Base-by-base conservation (phyloP, 1,284 basidiomycete species). In the Rhodotorula sp. region DNA sequence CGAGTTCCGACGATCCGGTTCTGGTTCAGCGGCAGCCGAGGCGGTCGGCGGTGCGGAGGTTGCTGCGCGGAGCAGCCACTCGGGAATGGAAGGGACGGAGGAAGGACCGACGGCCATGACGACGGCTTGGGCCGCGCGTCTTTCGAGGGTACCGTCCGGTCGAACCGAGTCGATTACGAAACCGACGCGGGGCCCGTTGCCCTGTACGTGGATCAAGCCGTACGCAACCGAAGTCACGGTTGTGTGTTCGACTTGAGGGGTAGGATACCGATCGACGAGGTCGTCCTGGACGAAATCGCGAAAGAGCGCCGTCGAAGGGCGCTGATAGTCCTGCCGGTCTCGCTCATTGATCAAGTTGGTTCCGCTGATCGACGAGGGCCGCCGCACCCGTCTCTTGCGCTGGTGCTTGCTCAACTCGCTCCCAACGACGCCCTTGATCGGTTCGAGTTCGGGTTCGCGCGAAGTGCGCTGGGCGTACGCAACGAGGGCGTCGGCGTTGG, bases 361-460 rank as follows among this genome's bases (percentile, higher is more conserved):
- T 39, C 68, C 65, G 29, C 62, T 65, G 46, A 64, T 62, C 63
- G 64, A 29, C 31, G 21, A 15, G 29, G 29, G 29, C 29, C 29
- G 29, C 29, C 29, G 29, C 29, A 29, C 29, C 29, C 29, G 29
- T 29, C 29, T 80, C 73, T 81, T 82, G n/a, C 73, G 69, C 61
- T 79, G 79, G 54, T 82, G 79, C 72, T 82, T 82, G 57, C 76
- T 77, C n/a, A 78, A 71, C 65, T 82, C 81, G 52, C 76, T 78
- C 5, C 82, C 81, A 3, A 83, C 81, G 1, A 81, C 80, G 15
- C 78, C 79, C 5, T 77, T 73, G 58, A 83, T 80, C 64, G 81
- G 79, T 39, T 76, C 74, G 7, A 82, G 69, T 59, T 82, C 79
- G 18, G 77, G 73, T 43, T 77, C 70, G 39, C 63, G 29, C 4